Base-by-base conservation (phyloP, 352 stramenopile species). In the Globisporangium cystogenes region DNA sequence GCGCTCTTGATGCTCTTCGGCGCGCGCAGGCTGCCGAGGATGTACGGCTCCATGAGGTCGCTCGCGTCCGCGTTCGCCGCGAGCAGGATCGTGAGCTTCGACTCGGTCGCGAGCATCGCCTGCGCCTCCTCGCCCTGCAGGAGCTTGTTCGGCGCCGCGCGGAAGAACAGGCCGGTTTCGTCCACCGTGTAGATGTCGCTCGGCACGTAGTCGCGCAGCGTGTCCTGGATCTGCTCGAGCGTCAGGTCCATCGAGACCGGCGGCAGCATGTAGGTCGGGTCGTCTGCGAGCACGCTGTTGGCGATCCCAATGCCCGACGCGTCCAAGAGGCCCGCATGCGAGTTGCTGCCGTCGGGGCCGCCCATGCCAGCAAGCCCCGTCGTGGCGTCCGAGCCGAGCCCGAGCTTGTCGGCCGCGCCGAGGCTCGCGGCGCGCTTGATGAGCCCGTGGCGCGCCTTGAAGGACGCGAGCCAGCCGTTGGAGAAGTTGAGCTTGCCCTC, bases 121-220 rank as follows among this genome's bases (percentile, higher is more conserved):
- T 94, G 79, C 0, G 78, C 75, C 11, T 94, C 80, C 54, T 94
- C 83, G 31, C 82, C 77, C 55, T 92, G 79, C 29, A 90, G 75
- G 15, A 94, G 76, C 55, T 90, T 91, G 59, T 84, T 87, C 1
- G 83, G 83, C n/a, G 83, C 82, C n/a, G 81, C 77, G 45, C 83
- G 83, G 62, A 76, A 94, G 64, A 90, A 94, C n/a, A 94, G 51
- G 0, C 81, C 83, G 4, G 81, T 94, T 55, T 94, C 83, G 49
- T 94, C 83, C 53, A 94, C 82, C 23, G 83, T 92, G 68, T 91
- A 94, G 46, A 94, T 68, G 53, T 94, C 83, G 52, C 74, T 87
- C 3, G 82, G 78, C 40, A 77, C 83, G 59, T 92, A 94, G 57
- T 92, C 80, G 23, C 79, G 72, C 41, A 91, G 66, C 56, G 87